These are phyloP conservation scores for Trifolium subterraneum DNA, from an alignment of 306 rosid species.

Conservation along the genomic window DNA sequence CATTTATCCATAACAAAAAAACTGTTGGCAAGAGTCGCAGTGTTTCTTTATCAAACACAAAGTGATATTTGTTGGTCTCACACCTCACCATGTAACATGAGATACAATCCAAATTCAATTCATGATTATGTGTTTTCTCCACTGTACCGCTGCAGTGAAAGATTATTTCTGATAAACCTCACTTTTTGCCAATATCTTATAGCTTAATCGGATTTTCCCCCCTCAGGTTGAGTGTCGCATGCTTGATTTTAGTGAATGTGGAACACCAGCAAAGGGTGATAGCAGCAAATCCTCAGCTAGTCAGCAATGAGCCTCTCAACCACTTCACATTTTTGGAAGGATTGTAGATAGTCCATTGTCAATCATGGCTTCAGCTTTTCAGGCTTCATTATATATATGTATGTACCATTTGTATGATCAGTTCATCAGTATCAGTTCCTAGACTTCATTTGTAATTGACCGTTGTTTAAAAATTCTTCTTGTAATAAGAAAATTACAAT, in stretches of 20 bases:
- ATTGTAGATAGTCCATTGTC: constrained; percentile 66
- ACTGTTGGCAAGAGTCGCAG: too few species aligned
- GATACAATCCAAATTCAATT: too few species aligned
- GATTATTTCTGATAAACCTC: background rate
- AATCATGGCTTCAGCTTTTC: constrained; percentile 35
- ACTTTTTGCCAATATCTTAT: constrained; percentile 6
- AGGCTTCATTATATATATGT: constrained; percentile 34
- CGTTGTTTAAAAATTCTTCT: constrained; percentile 5
- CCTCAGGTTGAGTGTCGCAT: constrained; percentile 75
- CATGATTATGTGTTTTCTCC: too few species aligned
- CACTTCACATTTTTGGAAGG: constrained; percentile 73
- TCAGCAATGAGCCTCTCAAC: constrained; percentile 53
- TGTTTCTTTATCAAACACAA: background rate
- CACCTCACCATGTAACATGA: background rate
- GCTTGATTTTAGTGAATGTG: constrained; percentile 96
- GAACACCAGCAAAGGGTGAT: constrained; percentile 78
- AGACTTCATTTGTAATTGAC: constrained; percentile 35
- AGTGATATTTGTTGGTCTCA: background rate
- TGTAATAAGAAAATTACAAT: background rate
- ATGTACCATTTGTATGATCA: constrained; percentile 12
- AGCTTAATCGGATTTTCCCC: constrained; percentile 12
- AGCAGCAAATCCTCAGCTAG: constrained; percentile 60
- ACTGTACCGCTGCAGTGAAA: too few species aligned
- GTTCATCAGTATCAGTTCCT: background rate
- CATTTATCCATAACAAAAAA: too few species aligned